Base-by-base conservation (phyloP, 148 eudicot species). In the Cornus florida region DNA sequence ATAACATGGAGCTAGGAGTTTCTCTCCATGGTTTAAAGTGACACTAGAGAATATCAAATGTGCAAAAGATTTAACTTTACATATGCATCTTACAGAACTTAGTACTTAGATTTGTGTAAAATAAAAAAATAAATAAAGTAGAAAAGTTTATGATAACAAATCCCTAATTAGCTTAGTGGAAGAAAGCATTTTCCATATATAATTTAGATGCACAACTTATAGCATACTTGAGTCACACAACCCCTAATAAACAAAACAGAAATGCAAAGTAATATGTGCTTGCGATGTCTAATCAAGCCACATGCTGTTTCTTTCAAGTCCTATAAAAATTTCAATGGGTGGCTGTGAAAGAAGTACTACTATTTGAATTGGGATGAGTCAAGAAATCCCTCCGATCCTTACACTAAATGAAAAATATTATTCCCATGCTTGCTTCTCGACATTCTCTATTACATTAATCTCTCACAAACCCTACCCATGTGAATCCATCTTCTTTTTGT, bases 371-470 rank as follows among this genome's bases (percentile, higher is more conserved):
- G 28, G 41, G 79, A 85, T 5, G 7, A 75, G 46, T 79, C 77
- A 80, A 71, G 41, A 22, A 77, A 59, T 70, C 38, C 24, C 35
- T 57, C 28, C 28, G 28, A 28, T 76, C 41, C 69, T 83, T 87
- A 11, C 90, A 81, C 13, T 31, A 82, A 4, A 67, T 69, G 82
- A 88, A 75, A 74, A 79, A 68, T 84, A 84, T 88, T 84, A 84
- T 88, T 84, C 88, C 78, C 68, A 75, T 79, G 62, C 48, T 64
- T 62, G 23, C 23, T 62, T 62, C 23, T 19, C 48, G 6, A 43
- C 8, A 43, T 24, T 62, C 23, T 62, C 66, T 62, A 62, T 62
- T 62, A 62, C 22, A 62, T 62, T 62, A 62, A 62, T 62, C 17
- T 62, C 66, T 53, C 3, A 64, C 66, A 20, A 57, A 62, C 75